A percentile compares a stretch with the other conserved stretches of the same genome.
phyloP scores from a whole-genome alignment of 768 basidiomycete species.

The Tylopilus intermedius region DNA sequence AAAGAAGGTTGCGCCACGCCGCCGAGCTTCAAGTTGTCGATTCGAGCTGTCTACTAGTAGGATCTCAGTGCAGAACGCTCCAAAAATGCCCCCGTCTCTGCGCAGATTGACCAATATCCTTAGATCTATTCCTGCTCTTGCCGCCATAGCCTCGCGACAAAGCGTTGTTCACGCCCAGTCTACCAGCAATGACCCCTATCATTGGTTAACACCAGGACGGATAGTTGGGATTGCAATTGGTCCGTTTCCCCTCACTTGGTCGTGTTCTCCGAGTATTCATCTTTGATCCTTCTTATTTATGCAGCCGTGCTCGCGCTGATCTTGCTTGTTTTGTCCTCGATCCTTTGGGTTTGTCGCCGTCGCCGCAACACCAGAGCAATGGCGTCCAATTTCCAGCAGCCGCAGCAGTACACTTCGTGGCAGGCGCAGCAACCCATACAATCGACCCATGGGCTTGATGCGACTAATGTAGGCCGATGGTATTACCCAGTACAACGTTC shows the following conservation, averaged over 20 bases:
- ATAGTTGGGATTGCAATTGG: slow-evolving; percentile 25
- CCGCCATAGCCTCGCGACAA: slow-evolving; percentile 2
- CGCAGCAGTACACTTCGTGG: slow-evolving; percentile 7
- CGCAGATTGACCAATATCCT: background rate
- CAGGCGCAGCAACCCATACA: slow-evolving; percentile 5
- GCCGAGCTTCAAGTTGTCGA: background rate
- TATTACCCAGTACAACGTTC: background rate
- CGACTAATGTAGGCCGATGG: slow-evolving; percentile 1
- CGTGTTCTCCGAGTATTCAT: background rate
- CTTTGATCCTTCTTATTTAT: background rate
- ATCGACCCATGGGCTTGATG: background rate
- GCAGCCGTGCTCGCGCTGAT: slow-evolving; percentile 13
- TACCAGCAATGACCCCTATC: background rate
- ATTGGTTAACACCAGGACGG: slow-evolving; percentile 25
- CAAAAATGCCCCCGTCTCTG: background rate
- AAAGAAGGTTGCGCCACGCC: background rate
- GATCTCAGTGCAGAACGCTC: background rate
- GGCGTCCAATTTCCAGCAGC: slow-evolving; percentile 1
- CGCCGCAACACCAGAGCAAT: background rate
- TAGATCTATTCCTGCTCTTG: background rate
- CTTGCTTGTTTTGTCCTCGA: slow-evolving; percentile 5
- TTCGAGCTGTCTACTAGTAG: background rate
- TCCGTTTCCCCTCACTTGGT: slow-evolving; percentile 4
- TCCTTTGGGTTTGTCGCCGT: slow-evolving; percentile 5
- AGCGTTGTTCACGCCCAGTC: slow-evolving; percentile 13